phyloP scores from a whole-genome alignment of 352 stramenopile genomes.

The Globisporangium rhizosaccharum region DNA sequence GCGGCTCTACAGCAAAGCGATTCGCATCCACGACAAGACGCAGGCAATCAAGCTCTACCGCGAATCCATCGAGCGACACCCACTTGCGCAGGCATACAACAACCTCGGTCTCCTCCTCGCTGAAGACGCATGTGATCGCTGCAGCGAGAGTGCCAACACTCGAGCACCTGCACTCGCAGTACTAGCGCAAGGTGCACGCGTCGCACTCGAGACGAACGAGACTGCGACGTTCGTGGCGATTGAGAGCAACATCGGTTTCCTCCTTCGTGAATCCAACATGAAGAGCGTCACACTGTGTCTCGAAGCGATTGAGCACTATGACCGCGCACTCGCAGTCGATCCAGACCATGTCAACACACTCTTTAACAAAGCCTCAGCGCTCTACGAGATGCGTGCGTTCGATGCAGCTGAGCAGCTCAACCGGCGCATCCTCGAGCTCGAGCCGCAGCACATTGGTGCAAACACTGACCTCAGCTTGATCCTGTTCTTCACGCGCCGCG shows the following conservation, averaged over 20 bases:
- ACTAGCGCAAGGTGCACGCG: conserved; percentile 31
- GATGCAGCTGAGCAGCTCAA: conserved; percentile 34
- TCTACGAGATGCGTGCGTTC: conserved; percentile 32
- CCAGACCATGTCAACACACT: conserved; percentile 39
- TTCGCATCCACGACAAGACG: conserved; percentile 11
- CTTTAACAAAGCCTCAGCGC: conserved; percentile 69
- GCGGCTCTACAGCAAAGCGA: conserved; percentile 23
- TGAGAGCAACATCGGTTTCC: conserved; percentile 72
- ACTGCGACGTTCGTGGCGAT: conserved; percentile 35
- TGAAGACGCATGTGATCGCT: conserved; percentile 3
- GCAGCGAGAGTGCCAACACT: conserved; percentile 1
- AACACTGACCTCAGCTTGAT: conserved; percentile 30
- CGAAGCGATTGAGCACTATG: conserved; percentile 54
- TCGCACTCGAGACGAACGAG: conserved; percentile 30
- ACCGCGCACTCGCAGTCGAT: conserved; percentile 32
- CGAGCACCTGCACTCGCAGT: conserved; percentile 29
- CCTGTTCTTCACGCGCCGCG: conserved; percentile 15
- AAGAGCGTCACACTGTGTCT: conserved; percentile 33
- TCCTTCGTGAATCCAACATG: conserved; percentile 26
- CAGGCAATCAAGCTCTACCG: conserved; percentile 32
- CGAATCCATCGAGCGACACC: conserved; percentile 42
- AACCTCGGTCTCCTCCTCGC: conserved; percentile 69
- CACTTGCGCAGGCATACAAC: conserved; percentile 62
- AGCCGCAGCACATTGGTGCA: conserved; percentile 33
- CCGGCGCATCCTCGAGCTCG: conserved; percentile 30